Evolutionary conservation across 768 basidiomycete genomes (phyloP), one percentile per base, ranked within the genome.

Genomic region (Tylopilus rubrobrunneus): DNA sequence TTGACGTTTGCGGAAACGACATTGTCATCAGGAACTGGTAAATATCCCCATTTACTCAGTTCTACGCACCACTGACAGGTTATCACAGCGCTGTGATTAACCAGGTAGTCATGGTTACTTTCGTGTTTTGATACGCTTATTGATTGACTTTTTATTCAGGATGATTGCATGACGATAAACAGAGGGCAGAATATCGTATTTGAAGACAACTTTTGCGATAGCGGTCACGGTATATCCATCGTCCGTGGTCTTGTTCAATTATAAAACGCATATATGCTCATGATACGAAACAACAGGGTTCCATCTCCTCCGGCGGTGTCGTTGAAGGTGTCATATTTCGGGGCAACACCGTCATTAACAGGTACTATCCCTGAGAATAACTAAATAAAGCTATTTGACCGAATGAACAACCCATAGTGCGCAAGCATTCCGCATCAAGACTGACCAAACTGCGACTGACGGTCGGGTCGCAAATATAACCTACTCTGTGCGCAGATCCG

Each of bases 141-240:
- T 11, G 15, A 44, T 33, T 43, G 9, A 40, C 36, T 36, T 23
- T 50, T 36, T n/a, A 31, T 53, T 56, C 66, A 68, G 76, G 83
- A 87, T 53, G 85, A 87, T 59, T 87, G 84, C 62, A 68, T 87
- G 25, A 82, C 86, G 19, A 73, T 80, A 59, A 76, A 75, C 59
- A 52, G 49, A 21, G 76, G 76, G 15, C 54, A 69, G 7, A 78
- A 77, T 56, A 78, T 81, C 43, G 37, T 70, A 25, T 74, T 86
- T 70, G 68, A 70, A 50, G 63, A 77, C 25, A 84, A 85, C 63
- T 64, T 64, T 23, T 87, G 86, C 67, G 67, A 70, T 3, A 74
- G 75, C 27, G 85, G 86, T 4, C 86, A 89, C 46, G 85, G 86
- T 28, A 80, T 85, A 56, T 84, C 82, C 5, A 74, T 87, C 27